Percentiles rank a stretch among this genome's conserved stretches.
Conservation (phyloP, 1,139 yeast genomes). For the Taphrina deformans region DNA sequence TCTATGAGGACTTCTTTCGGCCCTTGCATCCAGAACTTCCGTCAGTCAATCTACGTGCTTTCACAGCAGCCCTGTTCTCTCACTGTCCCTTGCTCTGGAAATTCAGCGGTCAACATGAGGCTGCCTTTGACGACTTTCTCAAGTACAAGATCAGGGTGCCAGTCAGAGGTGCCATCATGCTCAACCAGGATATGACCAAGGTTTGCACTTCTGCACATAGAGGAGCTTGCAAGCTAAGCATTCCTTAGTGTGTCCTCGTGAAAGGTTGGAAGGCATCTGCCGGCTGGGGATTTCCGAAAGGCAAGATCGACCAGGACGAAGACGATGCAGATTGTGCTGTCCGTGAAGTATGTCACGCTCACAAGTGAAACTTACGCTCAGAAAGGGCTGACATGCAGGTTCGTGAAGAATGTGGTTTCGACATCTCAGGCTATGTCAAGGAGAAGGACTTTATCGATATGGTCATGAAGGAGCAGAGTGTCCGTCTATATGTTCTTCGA, state of each 20-base stretch:
- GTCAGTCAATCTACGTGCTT: slow-evolving; percentile 71
- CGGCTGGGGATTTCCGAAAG: slow-evolving; percentile 95
- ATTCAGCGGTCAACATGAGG: slow-evolving; percentile 70
- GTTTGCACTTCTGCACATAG: too few species aligned
- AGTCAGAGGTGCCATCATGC: slow-evolving; percentile 90
- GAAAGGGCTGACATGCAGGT: slow-evolving; percentile 41
- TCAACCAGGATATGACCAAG: slow-evolving; percentile 69
- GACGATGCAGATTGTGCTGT: slow-evolving; percentile 86
- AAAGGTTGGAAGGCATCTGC: slow-evolving; percentile 79
- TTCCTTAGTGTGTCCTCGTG: slow-evolving; percentile 55
- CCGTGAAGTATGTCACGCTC: slow-evolving; percentile 60
- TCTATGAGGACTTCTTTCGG: slow-evolving; percentile 81
- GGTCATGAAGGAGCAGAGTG: slow-evolving; percentile 78
- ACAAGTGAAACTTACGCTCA: neutral
- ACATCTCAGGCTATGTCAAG: slow-evolving; percentile 64
- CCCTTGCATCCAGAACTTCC: slow-evolving; percentile 77
- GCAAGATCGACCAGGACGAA: slow-evolving; percentile 93
- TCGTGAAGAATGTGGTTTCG: slow-evolving; percentile 93
- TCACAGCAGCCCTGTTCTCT: slow-evolving; percentile 68
- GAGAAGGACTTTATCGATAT: slow-evolving; percentile 77
- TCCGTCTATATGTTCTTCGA: slow-evolving; percentile 73
- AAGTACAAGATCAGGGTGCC: slow-evolving; percentile 88
- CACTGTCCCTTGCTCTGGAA: slow-evolving; percentile 84
- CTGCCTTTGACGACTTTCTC: slow-evolving; percentile 73
- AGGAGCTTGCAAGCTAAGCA: neutral